phyloP scores from a whole-genome alignment of 305 asterid genomes.

The Rubia tinctorum region DNA sequence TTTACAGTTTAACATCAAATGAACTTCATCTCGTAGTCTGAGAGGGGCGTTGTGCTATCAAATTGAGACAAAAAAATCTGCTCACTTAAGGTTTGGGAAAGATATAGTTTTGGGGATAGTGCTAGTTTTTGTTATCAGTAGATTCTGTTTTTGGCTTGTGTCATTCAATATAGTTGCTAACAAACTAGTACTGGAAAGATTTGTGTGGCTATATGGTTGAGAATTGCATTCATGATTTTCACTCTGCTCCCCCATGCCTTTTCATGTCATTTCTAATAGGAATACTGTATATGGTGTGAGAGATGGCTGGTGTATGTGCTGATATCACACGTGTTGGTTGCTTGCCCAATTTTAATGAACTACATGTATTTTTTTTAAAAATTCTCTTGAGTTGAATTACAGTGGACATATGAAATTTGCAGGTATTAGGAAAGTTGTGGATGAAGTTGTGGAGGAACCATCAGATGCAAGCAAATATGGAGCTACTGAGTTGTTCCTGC shows the following conservation, averaged over 20 bases:
- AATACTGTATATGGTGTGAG: background rate
- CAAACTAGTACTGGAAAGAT: background rate
- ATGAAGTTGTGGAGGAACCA: constrained; percentile 73
- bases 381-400: background rate
- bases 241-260: background rate
- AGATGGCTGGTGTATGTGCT: background rate
- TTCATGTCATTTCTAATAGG: background rate
- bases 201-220: background rate
- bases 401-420: constrained; percentile 28
- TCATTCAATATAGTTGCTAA: background rate
- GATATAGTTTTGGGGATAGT: background rate
- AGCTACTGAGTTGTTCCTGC: constrained; percentile 57
- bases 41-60: background rate
- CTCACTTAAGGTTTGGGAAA: background rate
- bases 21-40: background rate
- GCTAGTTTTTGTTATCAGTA: background rate
- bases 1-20: background rate
- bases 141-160: background rate
- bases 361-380: background rate
- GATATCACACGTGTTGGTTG: background rate
- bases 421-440: constrained; percentile 63
- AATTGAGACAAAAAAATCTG: background rate
- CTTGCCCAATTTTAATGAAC: background rate
- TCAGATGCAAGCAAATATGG: constrained; percentile 56
- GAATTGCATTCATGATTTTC: background rate